Evolutionary conservation across 2,329 filamentous ascomycete genomes (phyloP).

Genomic region (Fusarium oligoseptatum): DNA sequence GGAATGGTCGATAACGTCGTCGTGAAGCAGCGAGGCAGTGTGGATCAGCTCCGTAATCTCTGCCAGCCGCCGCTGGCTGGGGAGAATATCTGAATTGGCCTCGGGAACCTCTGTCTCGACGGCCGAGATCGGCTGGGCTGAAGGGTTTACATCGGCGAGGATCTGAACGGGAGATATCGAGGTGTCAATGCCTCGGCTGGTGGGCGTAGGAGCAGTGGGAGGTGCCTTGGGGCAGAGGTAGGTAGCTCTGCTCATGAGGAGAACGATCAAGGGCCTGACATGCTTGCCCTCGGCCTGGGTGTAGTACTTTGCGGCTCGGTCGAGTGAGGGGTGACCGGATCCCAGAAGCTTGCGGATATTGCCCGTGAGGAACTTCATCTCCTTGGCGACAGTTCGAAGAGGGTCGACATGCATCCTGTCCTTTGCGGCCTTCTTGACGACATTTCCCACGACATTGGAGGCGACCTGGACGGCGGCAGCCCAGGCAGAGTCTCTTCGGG

Average conservation of each 20-base stretch:
- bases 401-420: slow-evolving; percentile 85
- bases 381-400: slow-evolving; percentile 89
- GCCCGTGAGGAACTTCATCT: slow-evolving; percentile 95
- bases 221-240: slow-evolving; percentile 76
- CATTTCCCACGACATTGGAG: slow-evolving; percentile 78
- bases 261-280: slow-evolving; percentile 91
- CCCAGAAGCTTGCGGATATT: slow-evolving; percentile 95
- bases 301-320: slow-evolving; percentile 98
- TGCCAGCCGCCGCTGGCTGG: slow-evolving; percentile 91
- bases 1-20: slow-evolving; percentile 97
- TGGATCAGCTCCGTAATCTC: slow-evolving; percentile 99
- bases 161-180: slow-evolving; percentile 68
- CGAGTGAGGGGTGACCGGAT: slow-evolving; percentile 92
- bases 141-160: slow-evolving; percentile 86
- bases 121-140: slow-evolving; percentile 60
- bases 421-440: slow-evolving; percentile 72
- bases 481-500: slow-evolving; percentile 73
- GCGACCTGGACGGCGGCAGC: slow-evolving; percentile 79
- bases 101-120: slow-evolving; percentile 54
- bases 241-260: slow-evolving; percentile 96
- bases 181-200: slow-evolving; percentile 62
- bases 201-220: slow-evolving; percentile 56
- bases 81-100: slow-evolving; percentile 78
- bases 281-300: slow-evolving; percentile 97
- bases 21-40: slow-evolving; percentile 94